A percentile compares a stretch with the other conserved stretches of the same genome.
phyloP scores from a whole-genome alignment of 257 asterid species.

The Petunia secreta region DNA sequence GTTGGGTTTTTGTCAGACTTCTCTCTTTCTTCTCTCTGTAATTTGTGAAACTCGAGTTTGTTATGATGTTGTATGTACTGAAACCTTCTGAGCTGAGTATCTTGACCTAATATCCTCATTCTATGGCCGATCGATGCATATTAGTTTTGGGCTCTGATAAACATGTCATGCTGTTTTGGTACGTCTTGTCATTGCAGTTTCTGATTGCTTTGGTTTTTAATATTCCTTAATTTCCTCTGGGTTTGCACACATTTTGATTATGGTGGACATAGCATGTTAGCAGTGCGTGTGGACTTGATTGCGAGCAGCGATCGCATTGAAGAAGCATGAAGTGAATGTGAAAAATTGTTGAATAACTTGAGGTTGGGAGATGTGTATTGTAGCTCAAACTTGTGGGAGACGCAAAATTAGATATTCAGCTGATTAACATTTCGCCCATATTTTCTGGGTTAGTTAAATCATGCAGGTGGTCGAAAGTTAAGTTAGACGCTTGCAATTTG shows the following conservation, averaged over 20 bases:
- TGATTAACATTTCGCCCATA: no score
- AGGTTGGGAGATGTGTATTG: background rate
- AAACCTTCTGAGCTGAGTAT: constrained; percentile 2
- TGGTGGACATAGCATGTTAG: background rate
- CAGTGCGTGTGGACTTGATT: background rate
- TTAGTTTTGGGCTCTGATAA: background rate
- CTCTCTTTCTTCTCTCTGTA: background rate
- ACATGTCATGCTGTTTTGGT: background rate
- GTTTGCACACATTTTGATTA: no score
- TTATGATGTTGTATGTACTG: background rate
- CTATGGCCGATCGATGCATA: background rate
- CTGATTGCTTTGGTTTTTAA: background rate
- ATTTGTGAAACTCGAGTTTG: background rate
- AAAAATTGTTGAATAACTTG: background rate
- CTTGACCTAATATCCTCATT: background rate
- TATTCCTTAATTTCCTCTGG: background rate
- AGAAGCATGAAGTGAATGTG: background rate
- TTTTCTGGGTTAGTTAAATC: no score
- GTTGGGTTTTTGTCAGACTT: constrained; percentile 16
- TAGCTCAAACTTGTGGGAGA: background rate
- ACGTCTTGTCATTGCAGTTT: background rate
- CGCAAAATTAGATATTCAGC: background rate
- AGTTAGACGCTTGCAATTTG: no score
- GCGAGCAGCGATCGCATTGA: background rate
- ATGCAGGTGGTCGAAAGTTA: no score